Evolutionary conservation across 2,329 filamentous ascomycete genomes (phyloP), one percentile per base, ranked within the genome.

Genomic region (Parastagonospora avenae): DNA sequence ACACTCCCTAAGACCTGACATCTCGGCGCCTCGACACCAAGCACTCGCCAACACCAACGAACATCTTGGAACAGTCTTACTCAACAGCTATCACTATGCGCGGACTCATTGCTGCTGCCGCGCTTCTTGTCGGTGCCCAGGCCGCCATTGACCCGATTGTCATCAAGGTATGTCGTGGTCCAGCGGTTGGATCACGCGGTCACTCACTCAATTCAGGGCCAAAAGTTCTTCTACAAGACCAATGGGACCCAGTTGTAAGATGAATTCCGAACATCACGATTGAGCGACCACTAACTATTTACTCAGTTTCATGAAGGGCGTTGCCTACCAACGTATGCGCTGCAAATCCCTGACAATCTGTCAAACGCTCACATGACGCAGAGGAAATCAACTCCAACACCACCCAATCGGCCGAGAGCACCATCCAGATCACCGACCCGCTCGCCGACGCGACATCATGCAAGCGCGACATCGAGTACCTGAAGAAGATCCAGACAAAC

Each of bases 161-260:
- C 63, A 85, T 86, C 80, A 92, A 92, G 83, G 86, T 87, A 75
- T 31, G 57, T 31, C 24, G 49, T 54, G 46, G 46, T 32, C 51
- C 48, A 29, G 36, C 46, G 32, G 32, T 30, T 40, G 30, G 42
- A 16, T 48, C 19, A 40, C 37, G 30, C 33, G 30, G 48, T 48
- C 48, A 38, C 54, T 60, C 44, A 54, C 57, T 50, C 24, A 38
- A 10, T 39, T 30, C 61, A 88, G 86, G 87, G 90, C 64, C 84
- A 84, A 72, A 92, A 94, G 77, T 93, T 97, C 82, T 97, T 95
- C 82, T 92, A 89, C 81, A 83, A 90, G 75, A 89, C 87, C 74
- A 89, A 88, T 74, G 87, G 87, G 66, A 88, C 85, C 19, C 84
- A 90, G 78, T 90, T 90, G 55, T 67, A 58, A 52, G 65, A 39